phyloP scores from a whole-genome alignment of 768 basidiomycete genomes.

The Tulasnella sp. region DNA sequence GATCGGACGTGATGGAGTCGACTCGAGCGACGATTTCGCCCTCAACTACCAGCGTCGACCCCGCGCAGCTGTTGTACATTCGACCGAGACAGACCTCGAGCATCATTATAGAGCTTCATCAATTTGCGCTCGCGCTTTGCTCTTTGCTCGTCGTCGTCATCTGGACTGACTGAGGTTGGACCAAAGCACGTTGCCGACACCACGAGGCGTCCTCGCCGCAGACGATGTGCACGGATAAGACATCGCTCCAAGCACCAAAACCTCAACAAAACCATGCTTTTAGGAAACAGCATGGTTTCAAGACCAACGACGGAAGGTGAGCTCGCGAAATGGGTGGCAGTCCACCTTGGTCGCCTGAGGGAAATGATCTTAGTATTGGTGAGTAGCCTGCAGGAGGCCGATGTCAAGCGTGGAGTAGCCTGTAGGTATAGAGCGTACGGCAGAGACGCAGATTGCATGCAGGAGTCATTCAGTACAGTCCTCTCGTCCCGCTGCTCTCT shows the following conservation, averaged over 20 bases:
- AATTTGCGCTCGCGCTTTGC: not conserved
- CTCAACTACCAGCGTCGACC: not conserved
- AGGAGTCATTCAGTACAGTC: not conserved
- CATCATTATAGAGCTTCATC: no score
- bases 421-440: not conserved
- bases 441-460: not conserved
- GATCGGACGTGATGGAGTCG: not conserved
- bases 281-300: not conserved
- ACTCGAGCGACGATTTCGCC: not conserved
- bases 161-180: not conserved
- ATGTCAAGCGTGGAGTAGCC: no score
- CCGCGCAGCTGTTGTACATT: not conserved
- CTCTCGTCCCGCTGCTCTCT: not conserved
- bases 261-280: not conserved
- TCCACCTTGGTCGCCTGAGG: not conserved
- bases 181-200: not conserved
- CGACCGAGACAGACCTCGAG: not conserved
- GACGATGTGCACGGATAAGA: not conserved
- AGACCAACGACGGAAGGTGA: not conserved
- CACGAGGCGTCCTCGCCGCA: not conserved
- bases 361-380: not conserved
- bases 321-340: not conserved
- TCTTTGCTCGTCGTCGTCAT: not conserved
- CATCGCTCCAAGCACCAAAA: not conserved
- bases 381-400: not conserved